These are phyloP conservation scores for Phytophthora fragariae DNA, from an alignment of 352 stramenopile genomes.

Conservation along the genomic window DNA sequence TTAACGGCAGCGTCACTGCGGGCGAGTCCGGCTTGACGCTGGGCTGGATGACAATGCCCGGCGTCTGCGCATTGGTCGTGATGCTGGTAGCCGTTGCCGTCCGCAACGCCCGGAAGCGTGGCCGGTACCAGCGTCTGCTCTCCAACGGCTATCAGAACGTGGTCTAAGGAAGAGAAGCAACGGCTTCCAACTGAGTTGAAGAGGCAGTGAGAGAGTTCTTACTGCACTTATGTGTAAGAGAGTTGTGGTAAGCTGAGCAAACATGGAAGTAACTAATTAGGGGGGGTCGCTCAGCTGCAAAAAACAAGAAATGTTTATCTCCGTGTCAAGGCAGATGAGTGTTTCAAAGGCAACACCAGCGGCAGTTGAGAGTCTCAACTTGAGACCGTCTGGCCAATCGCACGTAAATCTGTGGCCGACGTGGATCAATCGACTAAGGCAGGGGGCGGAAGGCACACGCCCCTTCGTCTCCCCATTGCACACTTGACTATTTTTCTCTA, in stretches of 20 bases:
- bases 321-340: slow-evolving; percentile 17
- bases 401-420: slow-evolving; percentile 4
- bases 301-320: background rate
- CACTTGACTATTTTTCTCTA: slow-evolving; percentile 17
- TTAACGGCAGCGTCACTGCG: slow-evolving; percentile 15
- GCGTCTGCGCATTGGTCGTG: slow-evolving; percentile 37
- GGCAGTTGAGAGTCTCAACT: background rate
- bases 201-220: background rate
- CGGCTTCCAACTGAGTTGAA: slow-evolving; percentile 1
- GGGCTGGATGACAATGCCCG: slow-evolving; percentile 32
- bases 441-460: slow-evolving; percentile 15
- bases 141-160: slow-evolving; percentile 42
- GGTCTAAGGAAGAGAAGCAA: slow-evolving; percentile 20
- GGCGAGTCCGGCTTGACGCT: slow-evolving; percentile 6
- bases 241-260: slow-evolving; percentile 15
- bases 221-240: background rate
- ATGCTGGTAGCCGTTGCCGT: slow-evolving; percentile 46
- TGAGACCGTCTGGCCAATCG: slow-evolving; percentile 20
- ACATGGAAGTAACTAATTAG: slow-evolving; percentile 4
- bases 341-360: slow-evolving; percentile 10
- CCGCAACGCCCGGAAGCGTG: slow-evolving; percentile 55
- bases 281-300: slow-evolving; percentile 6
- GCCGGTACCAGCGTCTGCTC: slow-evolving; percentile 52
- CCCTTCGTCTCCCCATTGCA: slow-evolving; percentile 12
- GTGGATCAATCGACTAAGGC: slow-evolving; percentile 9